phyloP scores from a whole-genome alignment of 2,329 filamentous ascomycete genomes.

The Pezicula neosporulosa region DNA sequence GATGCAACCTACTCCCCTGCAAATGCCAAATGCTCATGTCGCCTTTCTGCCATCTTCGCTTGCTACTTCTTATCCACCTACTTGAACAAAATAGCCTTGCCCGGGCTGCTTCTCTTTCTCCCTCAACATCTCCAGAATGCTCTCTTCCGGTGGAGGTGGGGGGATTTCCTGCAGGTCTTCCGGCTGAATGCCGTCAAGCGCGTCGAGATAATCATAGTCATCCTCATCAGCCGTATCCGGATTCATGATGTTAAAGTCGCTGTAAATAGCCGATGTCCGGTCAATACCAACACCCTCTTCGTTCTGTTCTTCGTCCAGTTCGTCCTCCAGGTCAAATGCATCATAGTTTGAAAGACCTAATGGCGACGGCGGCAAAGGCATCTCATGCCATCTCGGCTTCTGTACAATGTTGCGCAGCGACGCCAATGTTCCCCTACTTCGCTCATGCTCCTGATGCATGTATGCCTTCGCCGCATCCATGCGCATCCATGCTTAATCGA shows the following conservation, averaged over 20 bases:
- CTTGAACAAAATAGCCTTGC: constrained; percentile 21
- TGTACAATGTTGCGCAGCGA: constrained; percentile 22
- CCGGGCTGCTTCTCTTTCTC: constrained; percentile 20
- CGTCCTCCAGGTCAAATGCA: constrained; percentile 29
- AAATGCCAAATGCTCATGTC: neutral
- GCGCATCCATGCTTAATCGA: constrained; percentile 39
- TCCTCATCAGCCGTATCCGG: constrained; percentile 19
- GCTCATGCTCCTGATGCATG: constrained; percentile 20
- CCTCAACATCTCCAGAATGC: constrained; percentile 25
- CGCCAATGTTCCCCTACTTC: constrained; percentile 14
- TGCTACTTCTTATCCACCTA: constrained; percentile 22
- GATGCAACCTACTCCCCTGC: constrained; percentile 1
- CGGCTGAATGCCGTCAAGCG: constrained; percentile 26
- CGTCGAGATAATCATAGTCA: constrained; percentile 29
- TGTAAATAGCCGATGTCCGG: constrained; percentile 20
- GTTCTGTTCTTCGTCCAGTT: constrained; percentile 12
- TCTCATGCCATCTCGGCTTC: constrained; percentile 21
- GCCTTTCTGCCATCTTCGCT: neutral
- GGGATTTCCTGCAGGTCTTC: constrained; percentile 23
- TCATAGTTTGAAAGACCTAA: constrained; percentile 31
- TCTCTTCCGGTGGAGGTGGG: constrained; percentile 21
- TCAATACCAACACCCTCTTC: constrained; percentile 13
- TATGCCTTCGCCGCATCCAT: constrained; percentile 31
- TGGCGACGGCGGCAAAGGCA: constrained; percentile 25
- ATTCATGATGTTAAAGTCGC: constrained; percentile 30